phyloP scores from a whole-genome alignment of 345 rosid species.

The Nasturtium officinale region DNA sequence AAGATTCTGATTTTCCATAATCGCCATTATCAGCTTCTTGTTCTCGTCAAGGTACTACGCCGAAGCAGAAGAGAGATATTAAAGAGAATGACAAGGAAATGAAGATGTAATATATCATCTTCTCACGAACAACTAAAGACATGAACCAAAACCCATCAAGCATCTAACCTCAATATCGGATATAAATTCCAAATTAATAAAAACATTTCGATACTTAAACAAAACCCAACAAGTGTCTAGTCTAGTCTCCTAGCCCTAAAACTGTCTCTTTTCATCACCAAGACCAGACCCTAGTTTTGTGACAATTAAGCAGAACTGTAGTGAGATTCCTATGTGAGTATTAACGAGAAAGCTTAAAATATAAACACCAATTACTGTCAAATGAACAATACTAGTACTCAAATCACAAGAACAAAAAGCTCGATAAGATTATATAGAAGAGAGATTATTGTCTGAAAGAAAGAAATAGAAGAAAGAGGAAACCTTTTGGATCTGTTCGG shows the following conservation, averaged over 20 bases:
- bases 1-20: slow-evolving; percentile 92
- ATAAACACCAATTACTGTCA: not conserved
- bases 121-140: not conserved
- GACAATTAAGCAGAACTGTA: not conserved
- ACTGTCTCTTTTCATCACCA: not conserved
- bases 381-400: not conserved
- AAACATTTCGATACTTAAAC: not conserved
- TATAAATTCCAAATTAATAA: not conserved
- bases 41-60: slow-evolving; percentile 94
- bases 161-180: not conserved
- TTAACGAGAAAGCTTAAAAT: slow-evolving; percentile 3
- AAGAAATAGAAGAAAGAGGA: slow-evolving; percentile 19
- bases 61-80: slow-evolving; percentile 14
- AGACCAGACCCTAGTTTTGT: not conserved
- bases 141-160: slow-evolving; percentile 1
- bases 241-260: slow-evolving; percentile 11
- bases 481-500: slow-evolving; percentile 99
- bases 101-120: not conserved
- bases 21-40: slow-evolving; percentile 85
- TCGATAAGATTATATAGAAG: not conserved
- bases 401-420: slow-evolving; percentile 11
- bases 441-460: not conserved
- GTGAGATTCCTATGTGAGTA: not conserved
- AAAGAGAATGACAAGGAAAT: slow-evolving; percentile 14
- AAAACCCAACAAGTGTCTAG: not conserved